Percentiles rank a stretch among this genome's conserved stretches.
Conservation (phyloP, 2,329 filamentous ascomycete genomes). For the Colletotrichum kahawae region DNA sequence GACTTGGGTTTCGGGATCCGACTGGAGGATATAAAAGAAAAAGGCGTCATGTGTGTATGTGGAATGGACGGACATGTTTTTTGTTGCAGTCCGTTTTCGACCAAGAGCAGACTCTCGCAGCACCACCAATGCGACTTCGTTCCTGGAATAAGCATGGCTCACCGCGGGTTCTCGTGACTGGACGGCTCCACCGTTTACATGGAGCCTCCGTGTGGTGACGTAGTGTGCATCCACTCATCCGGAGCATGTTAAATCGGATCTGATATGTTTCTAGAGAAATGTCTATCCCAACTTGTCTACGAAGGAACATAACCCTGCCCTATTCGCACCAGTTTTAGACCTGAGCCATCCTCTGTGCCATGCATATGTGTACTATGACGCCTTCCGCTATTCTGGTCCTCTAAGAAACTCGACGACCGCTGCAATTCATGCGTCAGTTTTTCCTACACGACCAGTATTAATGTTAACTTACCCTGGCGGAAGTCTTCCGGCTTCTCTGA, state of each 20-base stretch:
- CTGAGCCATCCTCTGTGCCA: background rate
- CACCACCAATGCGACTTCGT: background rate
- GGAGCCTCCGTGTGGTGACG: background rate
- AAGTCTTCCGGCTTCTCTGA: conserved; percentile 87
- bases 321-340: background rate
- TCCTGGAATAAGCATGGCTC: background rate
- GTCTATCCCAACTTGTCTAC: background rate
- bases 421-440: conserved; percentile 31
- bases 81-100: conserved; percentile 1
- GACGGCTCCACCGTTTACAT: background rate
- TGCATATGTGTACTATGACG: background rate
- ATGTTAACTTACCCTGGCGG: conserved; percentile 63
- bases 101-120: background rate
- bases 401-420: conserved; percentile 69
- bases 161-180: background rate
- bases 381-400: conserved; percentile 46
- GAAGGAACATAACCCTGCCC: background rate
- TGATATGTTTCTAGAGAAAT: background rate
- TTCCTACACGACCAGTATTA: background rate
- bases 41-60: conserved; percentile 16
- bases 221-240: background rate
- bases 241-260: background rate
- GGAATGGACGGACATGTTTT: conserved; percentile 15
- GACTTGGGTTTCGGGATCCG: conserved; percentile 14
- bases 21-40: conserved; percentile 2